Evolutionary conservation across 1,284 basidiomycete genomes (phyloP).

Genomic region (Wallemia hederae): DNA sequence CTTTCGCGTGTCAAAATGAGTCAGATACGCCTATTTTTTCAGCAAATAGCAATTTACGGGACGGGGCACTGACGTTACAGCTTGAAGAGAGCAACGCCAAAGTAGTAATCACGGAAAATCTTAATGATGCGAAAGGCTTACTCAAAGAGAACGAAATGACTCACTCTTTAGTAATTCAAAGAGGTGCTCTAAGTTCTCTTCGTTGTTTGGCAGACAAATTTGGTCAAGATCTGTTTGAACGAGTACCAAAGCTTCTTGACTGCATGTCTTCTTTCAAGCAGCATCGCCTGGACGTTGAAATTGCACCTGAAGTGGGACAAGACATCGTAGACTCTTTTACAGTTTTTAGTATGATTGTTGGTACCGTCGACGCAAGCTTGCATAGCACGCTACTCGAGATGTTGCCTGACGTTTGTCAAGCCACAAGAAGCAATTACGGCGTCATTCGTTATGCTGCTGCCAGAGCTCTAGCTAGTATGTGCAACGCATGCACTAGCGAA

Average conservation of each 20-base stretch:
- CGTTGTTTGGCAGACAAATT: slow-evolving; percentile 47
- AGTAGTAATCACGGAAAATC: slow-evolving; percentile 17
- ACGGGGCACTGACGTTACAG: slow-evolving; percentile 49
- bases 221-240: slow-evolving; percentile 36
- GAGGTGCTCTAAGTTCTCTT: slow-evolving; percentile 67
- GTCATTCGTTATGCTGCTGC: slow-evolving; percentile 71
- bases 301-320: slow-evolving; percentile 29
- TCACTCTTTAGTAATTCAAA: slow-evolving; percentile 22
- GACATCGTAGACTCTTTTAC: slow-evolving; percentile 79
- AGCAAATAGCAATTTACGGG: slow-evolving; percentile 26
- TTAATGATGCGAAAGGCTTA: slow-evolving; percentile 24
- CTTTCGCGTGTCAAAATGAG: slow-evolving; percentile 78
- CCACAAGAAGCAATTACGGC: slow-evolving; percentile 53
- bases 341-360: slow-evolving; percentile 52
- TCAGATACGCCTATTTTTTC: slow-evolving; percentile 70
- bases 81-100: slow-evolving; percentile 15
- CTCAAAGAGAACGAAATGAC: slow-evolving; percentile 20
- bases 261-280: slow-evolving; percentile 26
- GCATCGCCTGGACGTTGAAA: background rate
- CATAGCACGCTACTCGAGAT: slow-evolving; percentile 37
- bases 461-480: slow-evolving; percentile 58
- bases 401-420: slow-evolving; percentile 44
- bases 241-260: slow-evolving; percentile 76
- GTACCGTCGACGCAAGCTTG: slow-evolving; percentile 40
- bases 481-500: slow-evolving; percentile 50